Base-by-base conservation (phyloP, 352 stramenopile species). In the Discostella stelligera region DNA sequence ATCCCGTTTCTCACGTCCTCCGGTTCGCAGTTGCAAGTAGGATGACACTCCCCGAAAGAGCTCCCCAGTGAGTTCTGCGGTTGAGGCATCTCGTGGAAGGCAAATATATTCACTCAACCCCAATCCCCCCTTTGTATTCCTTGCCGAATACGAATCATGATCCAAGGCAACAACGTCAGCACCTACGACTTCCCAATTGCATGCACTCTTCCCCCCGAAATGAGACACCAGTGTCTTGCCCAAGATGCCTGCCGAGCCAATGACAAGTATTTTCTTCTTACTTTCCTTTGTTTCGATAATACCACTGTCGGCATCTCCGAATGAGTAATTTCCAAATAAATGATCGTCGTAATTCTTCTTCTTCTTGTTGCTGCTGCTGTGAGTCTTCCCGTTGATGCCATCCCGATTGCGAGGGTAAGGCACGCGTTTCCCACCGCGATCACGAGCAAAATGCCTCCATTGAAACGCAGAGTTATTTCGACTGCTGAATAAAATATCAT, bases 231-330 rank as follows among this genome's bases (percentile, higher is more conserved):
- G n/a, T 14, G 71, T 65, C 14, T 48, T 69, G 4, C 87, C 87
- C 9, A 92, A 66, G 25, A 48, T 44, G 48, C 87, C 87, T 32
- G 71, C 82, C 6, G 87, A 92, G 55, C 84, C 87, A 0, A 92
- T 37, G 9, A 92, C 69, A 2, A 92, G 70, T 16, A 84, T 69
- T 23, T 78, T 87, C 41, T 77, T 77, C 11, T 16, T 54, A 1
- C 39, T 37, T 7, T 49, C 20, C 54, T 27, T 55, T 44, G 37
- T 44, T 44, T 44, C 37, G 13, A 44, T 44, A 11, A 10, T 30
- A 13, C 27, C 32, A 7, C 13, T 13, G 44, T 52, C 53, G 37
- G n/a, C 50, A 49, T 48, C 32, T 41, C 21, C 60, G 23, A 30
- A 52, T 32, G 23, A 46, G 30, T 52, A 37, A 1, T 44, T 44